Percentiles rank a stretch among this genome's conserved stretches.
These are phyloP conservation scores for Aspergillus sp. DNA, from an alignment of 2,329 filamentous ascomycete species.

Conservation along the genomic window DNA sequence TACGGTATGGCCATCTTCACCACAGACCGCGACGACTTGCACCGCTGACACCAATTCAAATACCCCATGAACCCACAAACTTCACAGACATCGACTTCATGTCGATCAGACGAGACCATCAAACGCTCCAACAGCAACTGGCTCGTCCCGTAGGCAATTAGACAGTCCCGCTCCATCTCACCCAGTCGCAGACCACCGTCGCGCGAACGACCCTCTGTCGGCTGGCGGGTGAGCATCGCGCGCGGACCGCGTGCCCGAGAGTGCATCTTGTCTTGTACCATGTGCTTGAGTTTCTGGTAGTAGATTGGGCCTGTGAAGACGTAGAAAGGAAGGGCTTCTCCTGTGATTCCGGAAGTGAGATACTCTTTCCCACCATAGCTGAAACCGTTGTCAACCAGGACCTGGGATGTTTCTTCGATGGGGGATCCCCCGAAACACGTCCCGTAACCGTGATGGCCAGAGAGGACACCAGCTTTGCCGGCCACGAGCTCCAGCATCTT, in stretches of 20 bases:
- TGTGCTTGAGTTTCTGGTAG: constrained; percentile 99
- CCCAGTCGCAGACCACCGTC: constrained; percentile 88
- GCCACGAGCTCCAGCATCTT: constrained; percentile 94
- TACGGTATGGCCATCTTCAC: constrained; percentile 96
- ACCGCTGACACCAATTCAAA: constrained; percentile 88
- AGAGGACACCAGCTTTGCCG: constrained; percentile 83
- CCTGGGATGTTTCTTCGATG: constrained; percentile 79
- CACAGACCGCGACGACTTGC: constrained; percentile 73
- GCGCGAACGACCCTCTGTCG: constrained; percentile 87
- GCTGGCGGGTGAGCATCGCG: constrained; percentile 87
- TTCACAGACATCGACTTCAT: constrained; percentile 89
- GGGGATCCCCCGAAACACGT: constrained; percentile 77
- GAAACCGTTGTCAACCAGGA: constrained; percentile 81
- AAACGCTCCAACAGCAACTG: constrained; percentile 86
- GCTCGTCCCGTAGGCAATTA: constrained; percentile 92
- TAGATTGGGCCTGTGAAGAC: constrained; percentile 99
- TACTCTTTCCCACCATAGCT: constrained; percentile 97
- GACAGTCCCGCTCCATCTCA: constrained; percentile 97
- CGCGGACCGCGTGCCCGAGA: constrained; percentile 81
- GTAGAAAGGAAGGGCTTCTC: constrained; percentile 86
- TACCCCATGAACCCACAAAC: constrained; percentile 92
- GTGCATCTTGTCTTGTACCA: constrained; percentile 99
- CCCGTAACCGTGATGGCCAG: constrained; percentile 80
- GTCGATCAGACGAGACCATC: constrained; percentile 89
- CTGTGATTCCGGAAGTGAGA: constrained; percentile 89